Conservation (phyloP, 768 basidiomycete species). For the Tubosaeta sp. region DNA sequence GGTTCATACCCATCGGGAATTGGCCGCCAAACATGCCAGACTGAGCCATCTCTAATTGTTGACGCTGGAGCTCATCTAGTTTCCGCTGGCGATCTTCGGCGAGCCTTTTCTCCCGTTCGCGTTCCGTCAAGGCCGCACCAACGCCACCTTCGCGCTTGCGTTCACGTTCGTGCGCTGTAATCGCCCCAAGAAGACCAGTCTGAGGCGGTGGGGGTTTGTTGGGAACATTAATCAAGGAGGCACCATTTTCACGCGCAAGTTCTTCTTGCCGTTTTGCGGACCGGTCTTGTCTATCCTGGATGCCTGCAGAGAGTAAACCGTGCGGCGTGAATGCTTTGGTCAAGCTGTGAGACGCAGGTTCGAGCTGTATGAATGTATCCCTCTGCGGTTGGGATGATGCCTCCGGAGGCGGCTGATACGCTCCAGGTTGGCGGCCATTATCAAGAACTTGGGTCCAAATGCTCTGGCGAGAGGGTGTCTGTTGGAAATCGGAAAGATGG, state of each 20-base stretch:
- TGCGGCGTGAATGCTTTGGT: constrained; percentile 95
- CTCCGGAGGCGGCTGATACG: constrained; percentile 33
- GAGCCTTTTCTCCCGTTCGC: constrained; percentile 86
- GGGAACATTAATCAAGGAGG: constrained; percentile 92
- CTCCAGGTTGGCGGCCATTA: constrained; percentile 49
- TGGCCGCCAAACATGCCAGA: constrained; percentile 65
- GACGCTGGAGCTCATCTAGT: constrained; percentile 84
- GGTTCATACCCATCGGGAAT: constrained; percentile 47
- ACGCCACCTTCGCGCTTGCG: constrained; percentile 93
- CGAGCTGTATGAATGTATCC: constrained; percentile 73
- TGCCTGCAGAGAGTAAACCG: constrained; percentile 88
- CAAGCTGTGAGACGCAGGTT: constrained; percentile 64
- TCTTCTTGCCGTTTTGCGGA: constrained; percentile 96
- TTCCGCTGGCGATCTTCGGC: constrained; percentile 93
- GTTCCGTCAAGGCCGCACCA: constrained; percentile 90
- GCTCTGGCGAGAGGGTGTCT: constrained; percentile 52
- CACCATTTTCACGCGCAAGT: constrained; percentile 85
- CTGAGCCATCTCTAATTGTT: constrained; percentile 89
- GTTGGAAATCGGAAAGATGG: constrained; percentile 50
- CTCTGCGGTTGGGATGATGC: constrained; percentile 28
- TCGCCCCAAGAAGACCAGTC: constrained; percentile 92
- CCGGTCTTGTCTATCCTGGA: constrained; percentile 93
- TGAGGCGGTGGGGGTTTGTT: constrained; percentile 93
- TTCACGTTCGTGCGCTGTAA: constrained; percentile 92
- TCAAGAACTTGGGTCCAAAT: constrained; percentile 92